phyloP scores from a whole-genome alignment of 1,284 basidiomycete species.

The Ustilago trichophora region DNA sequence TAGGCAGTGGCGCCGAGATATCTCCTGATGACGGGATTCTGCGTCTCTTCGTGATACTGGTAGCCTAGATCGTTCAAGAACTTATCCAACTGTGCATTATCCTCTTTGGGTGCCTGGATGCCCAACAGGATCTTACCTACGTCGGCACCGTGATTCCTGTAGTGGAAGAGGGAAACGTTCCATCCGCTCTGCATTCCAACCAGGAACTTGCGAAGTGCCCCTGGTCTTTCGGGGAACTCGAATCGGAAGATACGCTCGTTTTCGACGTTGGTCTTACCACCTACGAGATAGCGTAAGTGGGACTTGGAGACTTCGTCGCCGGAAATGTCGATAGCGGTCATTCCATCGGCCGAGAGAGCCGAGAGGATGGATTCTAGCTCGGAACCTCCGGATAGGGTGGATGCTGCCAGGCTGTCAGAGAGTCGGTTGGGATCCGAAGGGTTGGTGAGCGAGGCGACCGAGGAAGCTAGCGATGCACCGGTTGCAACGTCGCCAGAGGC shows the following conservation, averaged over 20 bases:
- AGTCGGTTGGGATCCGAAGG: conserved; percentile 3
- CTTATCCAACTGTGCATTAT: conserved; percentile 75
- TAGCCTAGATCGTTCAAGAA: conserved; percentile 85
- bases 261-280: conserved; percentile 72
- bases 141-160: conserved; percentile 87
- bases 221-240: conserved; percentile 95
- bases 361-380: conserved; percentile 61
- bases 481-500: not conserved
- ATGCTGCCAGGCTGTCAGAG: conserved; percentile 11
- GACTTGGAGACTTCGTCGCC: conserved; percentile 95
- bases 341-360: conserved; percentile 75
- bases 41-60: conserved; percentile 87
- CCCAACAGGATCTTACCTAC: conserved; percentile 74
- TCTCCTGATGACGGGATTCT: conserved; percentile 84
- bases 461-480: not conserved
- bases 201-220: conserved; percentile 84
- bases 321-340: conserved; percentile 86
- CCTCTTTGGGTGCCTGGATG: conserved; percentile 78
- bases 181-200: conserved; percentile 78
- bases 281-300: conserved; percentile 93
- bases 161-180: conserved; percentile 97
- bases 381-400: not conserved
- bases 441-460: conserved; percentile 3
- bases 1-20: conserved; percentile 70
- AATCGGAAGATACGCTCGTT: conserved; percentile 93